A percentile compares a stretch with the other conserved stretches of the same genome.
Evolutionary conservation across 2,329 filamentous ascomycete species (phyloP).

Genomic region (Fusarium fujikuroi): DNA sequence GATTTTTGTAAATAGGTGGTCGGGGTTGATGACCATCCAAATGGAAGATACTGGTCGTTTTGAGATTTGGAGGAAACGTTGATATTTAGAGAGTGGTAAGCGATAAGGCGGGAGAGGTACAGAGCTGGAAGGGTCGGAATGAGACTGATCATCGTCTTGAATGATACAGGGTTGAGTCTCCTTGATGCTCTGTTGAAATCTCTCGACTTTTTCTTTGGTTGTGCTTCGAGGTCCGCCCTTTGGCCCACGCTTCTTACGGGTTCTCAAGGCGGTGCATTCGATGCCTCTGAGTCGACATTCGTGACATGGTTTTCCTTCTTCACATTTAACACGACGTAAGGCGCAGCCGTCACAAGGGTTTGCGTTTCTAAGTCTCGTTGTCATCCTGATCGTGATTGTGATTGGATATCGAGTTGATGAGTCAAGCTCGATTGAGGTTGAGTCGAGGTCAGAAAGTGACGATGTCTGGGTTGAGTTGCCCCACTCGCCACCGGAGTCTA

Average conservation of each 20-base stretch:
- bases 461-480: constrained; percentile 23
- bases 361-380: constrained; percentile 27
- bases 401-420: neutral
- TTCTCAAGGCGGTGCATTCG: constrained; percentile 24
- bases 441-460: neutral
- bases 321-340: constrained; percentile 30
- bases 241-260: constrained; percentile 30
- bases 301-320: constrained; percentile 29
- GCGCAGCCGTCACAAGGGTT: constrained; percentile 36
- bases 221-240: constrained; percentile 30
- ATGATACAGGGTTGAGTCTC: neutral
- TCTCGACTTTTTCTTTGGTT: constrained; percentile 27
- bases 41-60: constrained; percentile 32
- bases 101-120: constrained; percentile 16
- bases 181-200: constrained; percentile 29
- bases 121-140: neutral
- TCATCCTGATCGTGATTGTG: constrained; percentile 6
- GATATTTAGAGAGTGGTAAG: constrained; percentile 35
- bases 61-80: constrained; percentile 35
- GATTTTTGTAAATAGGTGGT: constrained; percentile 33
- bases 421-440: neutral
- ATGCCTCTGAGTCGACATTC: constrained; percentile 31
- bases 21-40: constrained; percentile 41
- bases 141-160: too few relatives aligned
- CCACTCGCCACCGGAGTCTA: constrained; percentile 12